These are phyloP conservation scores for Metschnikowia henanensis DNA, from an alignment of 805 yeast species.

Conservation along the genomic window DNA sequence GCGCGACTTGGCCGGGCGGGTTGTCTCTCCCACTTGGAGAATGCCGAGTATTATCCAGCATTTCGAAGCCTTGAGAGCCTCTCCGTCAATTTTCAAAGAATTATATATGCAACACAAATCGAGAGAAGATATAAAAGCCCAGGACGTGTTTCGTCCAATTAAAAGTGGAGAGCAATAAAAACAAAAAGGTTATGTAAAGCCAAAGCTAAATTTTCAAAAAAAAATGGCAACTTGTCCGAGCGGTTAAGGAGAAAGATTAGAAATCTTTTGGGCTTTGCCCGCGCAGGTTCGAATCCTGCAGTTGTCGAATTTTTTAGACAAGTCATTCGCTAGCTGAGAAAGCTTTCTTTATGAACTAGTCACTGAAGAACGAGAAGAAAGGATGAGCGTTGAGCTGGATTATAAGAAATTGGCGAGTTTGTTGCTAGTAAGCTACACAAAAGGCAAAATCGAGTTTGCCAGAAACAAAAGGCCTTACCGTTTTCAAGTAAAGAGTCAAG, in stretches of 20 bases:
- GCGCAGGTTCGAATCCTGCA: conserved; percentile 81
- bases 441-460: conserved; percentile 8
- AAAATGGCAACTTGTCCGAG: conserved; percentile 62
- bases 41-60: too few relatives aligned
- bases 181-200: too few relatives aligned
- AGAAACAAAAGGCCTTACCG: background rate
- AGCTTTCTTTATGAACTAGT: background rate
- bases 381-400: conserved; percentile 14
- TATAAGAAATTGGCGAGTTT: conserved; percentile 11
- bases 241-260: conserved; percentile 79
- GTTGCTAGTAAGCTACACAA: conserved; percentile 11
- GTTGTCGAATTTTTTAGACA: conserved; percentile 52
- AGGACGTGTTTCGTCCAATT: too few relatives aligned
- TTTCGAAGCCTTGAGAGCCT: too few relatives aligned
- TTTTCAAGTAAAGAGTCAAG: background rate
- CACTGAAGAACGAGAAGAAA: background rate
- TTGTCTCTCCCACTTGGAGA: too few relatives aligned
- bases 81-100: too few relatives aligned
- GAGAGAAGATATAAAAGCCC: too few relatives aligned
- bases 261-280: conserved; percentile 75
- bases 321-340: too few relatives aligned
- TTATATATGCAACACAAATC: too few relatives aligned
- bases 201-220: too few relatives aligned
- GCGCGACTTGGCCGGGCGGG: too few relatives aligned
- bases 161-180: too few relatives aligned